Base-by-base conservation (phyloP, 2,329 filamentous ascomycete genomes). In the Nectriaceae sp. region DNA sequence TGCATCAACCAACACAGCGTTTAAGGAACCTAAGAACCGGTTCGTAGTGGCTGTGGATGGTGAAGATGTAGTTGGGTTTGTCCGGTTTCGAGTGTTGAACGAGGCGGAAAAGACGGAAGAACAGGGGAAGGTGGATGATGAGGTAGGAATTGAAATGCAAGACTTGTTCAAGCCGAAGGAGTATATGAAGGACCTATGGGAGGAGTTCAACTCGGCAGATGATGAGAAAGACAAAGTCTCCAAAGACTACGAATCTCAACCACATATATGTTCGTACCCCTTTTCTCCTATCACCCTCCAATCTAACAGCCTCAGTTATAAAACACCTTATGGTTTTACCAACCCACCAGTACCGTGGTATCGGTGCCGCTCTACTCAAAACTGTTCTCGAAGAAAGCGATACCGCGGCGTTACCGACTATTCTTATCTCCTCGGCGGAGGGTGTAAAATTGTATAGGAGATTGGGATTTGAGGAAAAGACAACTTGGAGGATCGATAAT, bases 251-350 rank as follows among this genome's bases (percentile, higher is more conserved):
- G 36, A 50, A 24, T 56, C 56, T 31, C 38, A 44, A n/a, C 18
- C 44, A 11, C 45, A 61, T 38, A 47, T 49, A 33, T 60, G 59
- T 53, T 52, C 13, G 48, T 46, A 20, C 16, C 16, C n/a, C 41
- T 26, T 24, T 16, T 15, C 16, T 33, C 15, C n/a, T n/a, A 21
- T 16, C 24, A 6, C 0, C 18, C 4, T 5, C 3, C 3, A n/a
- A 10, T 18, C 44, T 52, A 10, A 46, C 19, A 31, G 21, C 22
- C 20, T 11, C 4, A 61, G 59, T 52, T n/a, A 43, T 61, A 29
- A 47, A 48, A 29, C 59, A 62, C 42, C 45, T 61, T 22, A 61
- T 61, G 59, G 50, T 62, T n/a, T 46, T 55, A 36, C 59, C 59
- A 3, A 20, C 31, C 20, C 48, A 60, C 36, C 59, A 61, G 20